Base-by-base conservation (phyloP, 805 yeast species). In the Metschnikowia hibisci region DNA sequence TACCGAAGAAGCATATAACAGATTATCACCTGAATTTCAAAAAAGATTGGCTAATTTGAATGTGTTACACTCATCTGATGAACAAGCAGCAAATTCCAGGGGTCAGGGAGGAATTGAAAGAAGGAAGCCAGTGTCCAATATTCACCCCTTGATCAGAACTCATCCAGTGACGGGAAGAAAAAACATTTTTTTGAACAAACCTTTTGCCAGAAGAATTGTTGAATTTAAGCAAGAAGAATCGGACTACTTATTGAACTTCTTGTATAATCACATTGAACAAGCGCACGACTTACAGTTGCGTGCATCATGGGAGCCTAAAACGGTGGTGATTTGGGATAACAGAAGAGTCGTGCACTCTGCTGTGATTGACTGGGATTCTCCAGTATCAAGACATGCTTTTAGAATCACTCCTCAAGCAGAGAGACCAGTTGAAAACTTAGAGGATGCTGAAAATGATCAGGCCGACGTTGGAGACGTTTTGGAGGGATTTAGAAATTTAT, bases 251-350 rank as follows among this genome's bases (percentile, higher is more conserved):
- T 67, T 86, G 53, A 63, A 74, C 40, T 78, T 82, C 55, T 67
- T 86, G 52, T 74, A 72, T 54, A 63, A 67, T 40, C 80, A 79
- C 51, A 68, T 81, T 30, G 73, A 76, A 41, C 64, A 66, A 50
- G 60, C 78, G 22, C 75, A 74, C 44, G 88, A 82, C 59, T 70
- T 82, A 52, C 87, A 83, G 51, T 67, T 82, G 42, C 76, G 90
- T 57, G 86, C 87, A 35, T 72, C 62, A 42, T 85, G 88, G 85
- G 82, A 79, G 57, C 81, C 82, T 41, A 74, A 76, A 39, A 76
- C 88, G 1, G 83, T 85, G 40, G 87, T 81, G 14, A 62, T 83
- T 22, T 85, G 91, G 91, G 93, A 85, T 57, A 85, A 85, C 70
- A 78, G 93, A 60, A 70, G 83, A 56, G 76, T 80, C 8, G 64